Evolutionary conservation across 1,139 yeast species (phyloP).

Genomic region (Sugiyamaella xylanicola): DNA sequence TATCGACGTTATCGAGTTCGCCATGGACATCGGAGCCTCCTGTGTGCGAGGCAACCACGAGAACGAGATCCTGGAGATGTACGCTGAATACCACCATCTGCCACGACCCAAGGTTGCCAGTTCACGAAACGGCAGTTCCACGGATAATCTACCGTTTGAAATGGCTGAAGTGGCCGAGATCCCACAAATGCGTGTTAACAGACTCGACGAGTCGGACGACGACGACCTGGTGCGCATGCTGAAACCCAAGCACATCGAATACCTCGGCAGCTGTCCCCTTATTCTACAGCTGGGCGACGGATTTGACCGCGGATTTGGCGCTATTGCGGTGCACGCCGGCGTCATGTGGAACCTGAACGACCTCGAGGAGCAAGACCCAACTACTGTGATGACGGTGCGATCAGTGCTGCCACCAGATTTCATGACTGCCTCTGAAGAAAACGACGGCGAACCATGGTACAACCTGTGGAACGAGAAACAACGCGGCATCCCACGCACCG

Average conservation of each 20-base stretch:
- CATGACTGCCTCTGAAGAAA: slow-evolving; percentile 54
- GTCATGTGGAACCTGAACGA: slow-evolving; percentile 59
- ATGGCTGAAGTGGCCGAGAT: slow-evolving; percentile 2
- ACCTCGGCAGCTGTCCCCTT: slow-evolving; percentile 61
- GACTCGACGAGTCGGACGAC: slow-evolving; percentile 42
- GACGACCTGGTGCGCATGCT: slow-evolving; percentile 60
- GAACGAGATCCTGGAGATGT: slow-evolving; percentile 60
- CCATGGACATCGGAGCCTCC: slow-evolving; percentile 54
- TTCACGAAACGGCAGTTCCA: not conserved
- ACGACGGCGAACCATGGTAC: slow-evolving; percentile 62
- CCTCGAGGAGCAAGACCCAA: slow-evolving; percentile 62
- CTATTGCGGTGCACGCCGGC: slow-evolving; percentile 81
- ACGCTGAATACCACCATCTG: slow-evolving; percentile 60
- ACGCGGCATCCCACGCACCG: slow-evolving; percentile 41
- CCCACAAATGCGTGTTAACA: not conserved
- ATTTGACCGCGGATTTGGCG: slow-evolving; percentile 47
- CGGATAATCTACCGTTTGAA: not conserved
- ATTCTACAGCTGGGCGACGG: slow-evolving; percentile 64
- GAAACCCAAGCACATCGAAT: slow-evolving; percentile 61
- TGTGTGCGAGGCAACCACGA: slow-evolving; percentile 93
- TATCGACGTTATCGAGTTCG: slow-evolving; percentile 63
- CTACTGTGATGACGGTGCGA: slow-evolving; percentile 63
- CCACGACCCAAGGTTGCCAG: slow-evolving; percentile 37
- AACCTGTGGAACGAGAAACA: slow-evolving; percentile 60
- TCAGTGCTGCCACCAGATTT: slow-evolving; percentile 60